Conservation (phyloP, 192 early-diverging fungal species). For the Dispira simplex region DNA sequence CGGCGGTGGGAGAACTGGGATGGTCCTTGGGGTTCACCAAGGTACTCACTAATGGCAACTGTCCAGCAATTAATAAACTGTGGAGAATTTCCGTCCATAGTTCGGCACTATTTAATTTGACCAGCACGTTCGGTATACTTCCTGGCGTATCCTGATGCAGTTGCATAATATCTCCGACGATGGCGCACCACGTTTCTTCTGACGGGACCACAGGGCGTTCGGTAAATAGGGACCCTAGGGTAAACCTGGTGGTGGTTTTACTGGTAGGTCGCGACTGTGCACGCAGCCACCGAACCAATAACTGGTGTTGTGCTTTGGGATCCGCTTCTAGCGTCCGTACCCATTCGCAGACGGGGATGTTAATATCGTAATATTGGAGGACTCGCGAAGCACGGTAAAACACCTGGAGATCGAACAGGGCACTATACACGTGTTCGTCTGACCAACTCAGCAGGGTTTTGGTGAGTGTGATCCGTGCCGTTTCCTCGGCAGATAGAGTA, state of each 20-base stretch:
- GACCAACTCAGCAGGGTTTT: neutral
- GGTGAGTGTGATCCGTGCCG: too few species aligned
- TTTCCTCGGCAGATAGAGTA: too few species aligned
- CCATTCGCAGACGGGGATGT: neutral
- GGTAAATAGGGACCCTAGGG: too few species aligned
- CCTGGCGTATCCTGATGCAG: neutral
- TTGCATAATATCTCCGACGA: neutral
- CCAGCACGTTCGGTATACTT: neutral
- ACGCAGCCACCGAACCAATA: constrained; percentile 1
- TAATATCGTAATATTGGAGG: neutral
- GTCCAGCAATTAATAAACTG: neutral
- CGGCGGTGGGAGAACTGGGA: too few species aligned
- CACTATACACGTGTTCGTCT: neutral
- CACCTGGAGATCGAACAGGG: neutral
- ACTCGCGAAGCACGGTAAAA: neutral
- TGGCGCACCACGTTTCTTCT: neutral
- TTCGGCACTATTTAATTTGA: neutral
- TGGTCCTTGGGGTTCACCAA: too few species aligned
- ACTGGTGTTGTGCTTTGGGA: neutral
- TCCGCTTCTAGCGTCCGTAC: neutral
- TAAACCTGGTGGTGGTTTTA: too few species aligned
- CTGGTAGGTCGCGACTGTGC: neutral
- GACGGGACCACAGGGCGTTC: neutral
- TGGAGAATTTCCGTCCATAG: constrained; percentile 4
- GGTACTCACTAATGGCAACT: too few species aligned